Conservation (phyloP, 371 early-diverging fungal genomes). For the Mucor saturninus region DNA sequence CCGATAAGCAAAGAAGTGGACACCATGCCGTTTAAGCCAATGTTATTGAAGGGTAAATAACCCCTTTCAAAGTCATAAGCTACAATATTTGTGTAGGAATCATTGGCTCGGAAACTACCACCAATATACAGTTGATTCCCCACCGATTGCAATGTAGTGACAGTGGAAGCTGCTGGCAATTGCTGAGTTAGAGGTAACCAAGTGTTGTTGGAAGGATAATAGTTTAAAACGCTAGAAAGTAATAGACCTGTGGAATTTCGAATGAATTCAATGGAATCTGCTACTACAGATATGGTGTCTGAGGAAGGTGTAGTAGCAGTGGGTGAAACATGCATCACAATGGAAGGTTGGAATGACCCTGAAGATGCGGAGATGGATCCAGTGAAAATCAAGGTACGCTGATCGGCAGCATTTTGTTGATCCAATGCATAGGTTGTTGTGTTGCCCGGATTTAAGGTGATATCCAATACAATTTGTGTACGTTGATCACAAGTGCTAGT, state of each 20-base stretch:
- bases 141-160: conserved; percentile 32
- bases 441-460: conserved; percentile 49
- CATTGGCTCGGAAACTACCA: conserved; percentile 34
- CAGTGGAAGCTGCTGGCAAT: conserved; percentile 32
- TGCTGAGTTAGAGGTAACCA: conserved; percentile 41
- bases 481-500: conserved; percentile 61
- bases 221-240: conserved; percentile 43
- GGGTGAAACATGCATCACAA: conserved; percentile 26
- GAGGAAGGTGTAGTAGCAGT: conserved; percentile 28
- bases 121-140: conserved; percentile 42
- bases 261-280: conserved; percentile 39
- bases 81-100: conserved; percentile 33
- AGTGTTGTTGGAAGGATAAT: conserved; percentile 34
- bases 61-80: conserved; percentile 30
- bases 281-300: conserved; percentile 29
- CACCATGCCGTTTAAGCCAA: conserved; percentile 38
- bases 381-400: conserved; percentile 49
- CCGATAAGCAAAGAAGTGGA: conserved; percentile 19
- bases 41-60: conserved; percentile 23
- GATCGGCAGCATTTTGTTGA: conserved; percentile 50
- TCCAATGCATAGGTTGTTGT: conserved; percentile 36
- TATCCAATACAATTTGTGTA: conserved; percentile 48
- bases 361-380: conserved; percentile 52
- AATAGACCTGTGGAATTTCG: conserved; percentile 39
- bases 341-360: conserved; percentile 34